A percentile compares a stretch with the other conserved stretches of the same genome.
Conservation (phyloP, 2,329 filamentous ascomycete genomes). For the Zymoseptoria ardabiliae region DNA sequence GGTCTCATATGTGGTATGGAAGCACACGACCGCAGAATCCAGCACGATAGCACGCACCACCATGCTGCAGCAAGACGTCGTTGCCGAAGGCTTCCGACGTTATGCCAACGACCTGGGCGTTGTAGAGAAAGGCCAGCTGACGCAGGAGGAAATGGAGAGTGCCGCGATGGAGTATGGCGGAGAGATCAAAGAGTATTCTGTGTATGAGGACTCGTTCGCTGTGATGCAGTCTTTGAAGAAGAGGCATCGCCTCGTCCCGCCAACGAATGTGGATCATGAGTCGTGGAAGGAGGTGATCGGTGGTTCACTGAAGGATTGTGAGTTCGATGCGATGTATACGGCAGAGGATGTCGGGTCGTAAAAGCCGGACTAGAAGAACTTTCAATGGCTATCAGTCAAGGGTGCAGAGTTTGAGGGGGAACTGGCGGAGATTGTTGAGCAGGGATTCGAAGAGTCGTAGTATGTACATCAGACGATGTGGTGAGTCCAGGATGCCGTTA, state of each 20-base stretch:
- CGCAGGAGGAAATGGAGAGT: conserved; percentile 40
- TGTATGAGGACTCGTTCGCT: conserved; percentile 51
- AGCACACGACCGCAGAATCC: conserved; percentile 43
- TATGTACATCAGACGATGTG: not conserved
- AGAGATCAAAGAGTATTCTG: conserved; percentile 47
- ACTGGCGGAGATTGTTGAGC: conserved; percentile 52
- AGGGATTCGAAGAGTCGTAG: conserved; percentile 23
- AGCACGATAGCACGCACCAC: conserved; percentile 53
- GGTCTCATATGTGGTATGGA: conserved; percentile 39
- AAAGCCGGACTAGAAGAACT: conserved; percentile 60
- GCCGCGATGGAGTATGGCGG: conserved; percentile 44
- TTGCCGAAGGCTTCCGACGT: conserved; percentile 26
- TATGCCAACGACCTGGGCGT: conserved; percentile 36
- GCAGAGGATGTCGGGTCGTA: conserved; percentile 65
- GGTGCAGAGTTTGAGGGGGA: conserved; percentile 52
- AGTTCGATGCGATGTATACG: conserved; percentile 60
- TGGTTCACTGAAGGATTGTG: conserved; percentile 45
- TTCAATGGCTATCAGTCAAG: conserved; percentile 55
- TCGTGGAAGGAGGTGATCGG: conserved; percentile 45
- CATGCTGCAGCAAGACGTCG: conserved; percentile 52
- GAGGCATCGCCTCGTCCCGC: conserved; percentile 52
- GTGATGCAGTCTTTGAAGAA: conserved; percentile 45
- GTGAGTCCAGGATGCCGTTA: too few relatives aligned
- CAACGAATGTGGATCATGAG: conserved; percentile 53
- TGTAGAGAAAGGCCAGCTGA: conserved; percentile 39